Conservation (phyloP, 108 stramenopile genomes). For the Cylindrotheca fusiformis region DNA sequence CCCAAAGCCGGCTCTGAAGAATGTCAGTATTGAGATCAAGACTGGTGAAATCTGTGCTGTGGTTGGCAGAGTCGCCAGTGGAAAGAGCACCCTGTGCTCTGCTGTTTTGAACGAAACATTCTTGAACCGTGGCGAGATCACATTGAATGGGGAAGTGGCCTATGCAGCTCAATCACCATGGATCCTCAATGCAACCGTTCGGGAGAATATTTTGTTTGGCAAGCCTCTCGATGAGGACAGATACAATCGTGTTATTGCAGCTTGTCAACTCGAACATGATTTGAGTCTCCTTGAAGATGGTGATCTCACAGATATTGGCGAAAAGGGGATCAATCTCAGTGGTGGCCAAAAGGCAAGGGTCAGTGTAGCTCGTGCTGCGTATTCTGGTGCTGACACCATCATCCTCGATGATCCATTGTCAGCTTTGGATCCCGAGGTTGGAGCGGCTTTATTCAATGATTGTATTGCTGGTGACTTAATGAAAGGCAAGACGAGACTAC, state of each 20-base stretch:
- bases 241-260: slow-evolving; percentile 72
- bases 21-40: slow-evolving; percentile 41
- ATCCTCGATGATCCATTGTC: slow-evolving; percentile 85
- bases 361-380: slow-evolving; percentile 82
- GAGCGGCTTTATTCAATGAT: slow-evolving; percentile 68
- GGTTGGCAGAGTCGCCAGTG: slow-evolving; percentile 82
- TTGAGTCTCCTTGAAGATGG: slow-evolving; percentile 65
- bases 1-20: slow-evolving; percentile 44
- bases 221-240: slow-evolving; percentile 64
- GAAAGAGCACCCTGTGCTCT: slow-evolving; percentile 75
- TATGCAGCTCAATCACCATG: slow-evolving; percentile 90
- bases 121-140: slow-evolving; percentile 41
- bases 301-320: slow-evolving; percentile 93
- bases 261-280: slow-evolving; percentile 76
- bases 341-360: slow-evolving; percentile 68
- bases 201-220: slow-evolving; percentile 93
- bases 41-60: slow-evolving; percentile 80
- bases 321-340: slow-evolving; percentile 86
- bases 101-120: slow-evolving; percentile 80
- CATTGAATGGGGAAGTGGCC: slow-evolving; percentile 58
- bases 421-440: slow-evolving; percentile 87
- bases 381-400: slow-evolving; percentile 70
- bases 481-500: slow-evolving; percentile 74
- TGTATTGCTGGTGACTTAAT: slow-evolving; percentile 59
- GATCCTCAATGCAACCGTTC: slow-evolving; percentile 90